These are phyloP conservation scores for Candida tibetensis DNA, from an alignment of 805 yeast species.

Conservation along the genomic window DNA sequence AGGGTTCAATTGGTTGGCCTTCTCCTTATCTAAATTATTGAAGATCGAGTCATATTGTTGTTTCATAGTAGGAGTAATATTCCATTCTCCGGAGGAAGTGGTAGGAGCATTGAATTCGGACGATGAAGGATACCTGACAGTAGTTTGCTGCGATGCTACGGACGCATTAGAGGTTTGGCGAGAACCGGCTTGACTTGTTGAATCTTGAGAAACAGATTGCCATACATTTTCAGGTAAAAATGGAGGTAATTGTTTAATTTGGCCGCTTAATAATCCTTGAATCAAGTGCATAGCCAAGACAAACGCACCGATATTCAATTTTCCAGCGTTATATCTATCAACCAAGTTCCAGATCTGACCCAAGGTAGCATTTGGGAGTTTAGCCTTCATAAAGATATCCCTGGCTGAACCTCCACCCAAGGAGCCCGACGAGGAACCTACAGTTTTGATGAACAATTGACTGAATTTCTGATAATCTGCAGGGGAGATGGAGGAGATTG, in stretches of 20 bases:
- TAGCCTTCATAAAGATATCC: conserved; percentile 84
- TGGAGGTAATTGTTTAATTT: conserved; percentile 55
- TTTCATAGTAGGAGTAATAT: conserved; percentile 62
- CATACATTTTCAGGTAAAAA: conserved; percentile 40
- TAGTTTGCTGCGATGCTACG: conserved; percentile 33
- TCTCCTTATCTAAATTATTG: conserved; percentile 67
- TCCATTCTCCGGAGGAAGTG: conserved; percentile 53
- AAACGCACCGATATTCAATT: conserved; percentile 70
- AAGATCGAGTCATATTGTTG: conserved; percentile 79
- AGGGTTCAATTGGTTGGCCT: conserved; percentile 64
- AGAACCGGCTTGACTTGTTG: conserved; percentile 19
- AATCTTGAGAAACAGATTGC: conserved; percentile 29
- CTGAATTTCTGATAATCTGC: conserved; percentile 62
- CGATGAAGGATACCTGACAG: conserved; percentile 25
- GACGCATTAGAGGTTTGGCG: conserved; percentile 34
- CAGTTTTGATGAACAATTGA: conserved; percentile 69
- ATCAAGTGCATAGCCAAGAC: conserved; percentile 93
- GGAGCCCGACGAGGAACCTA: conserved; percentile 50
- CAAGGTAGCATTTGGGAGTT: conserved; percentile 69
- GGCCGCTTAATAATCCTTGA: conserved; percentile 71
- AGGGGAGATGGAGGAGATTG: conserved; percentile 49
- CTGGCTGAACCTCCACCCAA: conserved; percentile 80
- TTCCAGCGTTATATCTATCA: conserved; percentile 73
- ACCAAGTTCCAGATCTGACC: conserved; percentile 89
- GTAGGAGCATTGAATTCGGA: conserved; percentile 11